Evolutionary conservation across 2,329 filamentous ascomycete species (phyloP).

Genomic region (Colletotrichum neosansevieriae): DNA sequence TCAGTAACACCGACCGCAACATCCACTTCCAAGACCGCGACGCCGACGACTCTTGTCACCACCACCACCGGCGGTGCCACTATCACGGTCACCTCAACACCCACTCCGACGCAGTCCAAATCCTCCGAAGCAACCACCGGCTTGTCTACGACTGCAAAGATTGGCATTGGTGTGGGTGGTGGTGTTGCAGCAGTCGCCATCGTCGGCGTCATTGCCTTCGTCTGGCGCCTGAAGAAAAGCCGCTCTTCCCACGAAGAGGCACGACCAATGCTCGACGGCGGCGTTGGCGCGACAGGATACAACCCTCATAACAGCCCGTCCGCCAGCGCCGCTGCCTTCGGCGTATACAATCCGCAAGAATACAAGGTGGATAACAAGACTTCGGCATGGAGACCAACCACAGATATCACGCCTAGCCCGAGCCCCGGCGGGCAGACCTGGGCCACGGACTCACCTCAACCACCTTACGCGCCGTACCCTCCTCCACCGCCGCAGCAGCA

Average conservation of each 20-base stretch:
- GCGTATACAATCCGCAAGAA: slow-evolving; percentile 10
- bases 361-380: slow-evolving; percentile 26
- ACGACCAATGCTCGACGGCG: slow-evolving; percentile 39
- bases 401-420: slow-evolving; percentile 2
- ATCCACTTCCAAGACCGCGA: slow-evolving; percentile 39
- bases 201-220: slow-evolving; percentile 21
- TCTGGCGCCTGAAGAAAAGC: slow-evolving; percentile 35
- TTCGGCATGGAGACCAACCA: slow-evolving; percentile 15
- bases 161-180: slow-evolving; percentile 56
- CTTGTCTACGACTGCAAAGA: slow-evolving; percentile 52
- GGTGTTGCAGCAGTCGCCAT: slow-evolving; percentile 45
- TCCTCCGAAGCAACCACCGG: slow-evolving; percentile 22
- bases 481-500: slow-evolving; percentile 11
- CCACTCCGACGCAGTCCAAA: background rate
- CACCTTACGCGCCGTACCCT: slow-evolving; percentile 11
- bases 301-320: slow-evolving; percentile 28
- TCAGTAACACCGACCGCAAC: slow-evolving; percentile 41
- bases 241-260: slow-evolving; percentile 37
- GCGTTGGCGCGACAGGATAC: slow-evolving; percentile 9
- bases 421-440: slow-evolving; percentile 35
- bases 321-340: slow-evolving; percentile 12
- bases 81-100: slow-evolving; percentile 26
- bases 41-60: slow-evolving; percentile 33
- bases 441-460: slow-evolving; percentile 23
- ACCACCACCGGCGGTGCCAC: slow-evolving; percentile 31